Evolutionary conservation across 1,139 yeast genomes (phyloP), one percentile per base, ranked within the genome.

Genomic region (Taphrina deformans): DNA sequence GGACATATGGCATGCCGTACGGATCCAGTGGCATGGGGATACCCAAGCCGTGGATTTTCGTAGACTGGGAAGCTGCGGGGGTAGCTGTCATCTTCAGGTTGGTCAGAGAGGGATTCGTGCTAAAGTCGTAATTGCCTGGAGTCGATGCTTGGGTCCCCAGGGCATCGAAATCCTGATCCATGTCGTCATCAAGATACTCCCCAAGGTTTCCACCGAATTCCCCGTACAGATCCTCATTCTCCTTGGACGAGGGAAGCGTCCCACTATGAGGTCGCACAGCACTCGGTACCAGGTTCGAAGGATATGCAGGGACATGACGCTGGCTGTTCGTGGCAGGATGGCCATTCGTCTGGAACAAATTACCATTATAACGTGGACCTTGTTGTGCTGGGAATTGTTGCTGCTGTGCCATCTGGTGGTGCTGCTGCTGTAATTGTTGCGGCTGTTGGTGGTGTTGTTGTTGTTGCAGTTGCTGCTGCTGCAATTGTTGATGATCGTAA

Each of bases 111-210:
- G 63, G 56, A 27, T 59, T 59, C 27, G 63, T 44, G 35, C 56
- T 48, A 41, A 48, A 59, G 23, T 59, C 63, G 50, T 59, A 59
- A 16, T 48, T 35, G 16, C 50, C 63, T n/a, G 63, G 63, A 29
- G 63, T 59, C 23, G 63, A 59, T 3, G 63, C 56, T 40, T 59
- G 63, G 12, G 63, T 59, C 31, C 33, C 46, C 27, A 51, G 14
- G 23, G 63, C 50, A 16, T 59, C 63, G 9, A 41, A 21, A 38
- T 59, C 63, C 27, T 41, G 50, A 14, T 59, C 63, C 40, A 59
- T 48, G 14, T 53, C 58, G 23, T 53, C 58, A 33, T 53, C 58
- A 31, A 53, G 12, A n/a, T 38, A 38, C 10, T 53, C 58, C 33
- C 21, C 58, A 21, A 53, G 35, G 2, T 10, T 18, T 1, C 48